phyloP scores from a whole-genome alignment of 176 grass and related monocot genomes.

The Oryza meridionalis region DNA sequence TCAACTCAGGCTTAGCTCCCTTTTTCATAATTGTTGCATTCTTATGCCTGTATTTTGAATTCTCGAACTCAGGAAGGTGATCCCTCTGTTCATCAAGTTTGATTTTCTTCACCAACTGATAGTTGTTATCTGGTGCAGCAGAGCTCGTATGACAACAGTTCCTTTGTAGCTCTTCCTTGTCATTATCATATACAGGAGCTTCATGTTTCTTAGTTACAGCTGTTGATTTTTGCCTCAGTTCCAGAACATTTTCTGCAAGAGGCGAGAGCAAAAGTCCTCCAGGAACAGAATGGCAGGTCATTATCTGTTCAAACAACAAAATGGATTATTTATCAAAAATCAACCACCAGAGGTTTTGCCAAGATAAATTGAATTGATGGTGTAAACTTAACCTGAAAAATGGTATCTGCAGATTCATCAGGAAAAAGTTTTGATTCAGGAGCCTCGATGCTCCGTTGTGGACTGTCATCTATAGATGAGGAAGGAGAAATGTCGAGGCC shows the following conservation, averaged over 20 bases:
- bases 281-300: constrained; percentile 62
- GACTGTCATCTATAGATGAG: constrained; percentile 59
- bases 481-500: constrained; percentile 78
- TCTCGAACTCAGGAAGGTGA: constrained; percentile 7
- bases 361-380: constrained; percentile 1
- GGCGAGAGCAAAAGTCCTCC: constrained; percentile 62
- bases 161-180: constrained; percentile 19
- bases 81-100: constrained; percentile 45
- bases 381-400: constrained; percentile 57
- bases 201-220: constrained; percentile 37
- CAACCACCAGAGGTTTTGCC: background rate
- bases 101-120: constrained; percentile 37
- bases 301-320: constrained; percentile 58
- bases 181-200: constrained; percentile 22
- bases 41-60: constrained; percentile 35
- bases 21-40: constrained; percentile 39
- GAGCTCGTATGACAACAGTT: constrained; percentile 3
- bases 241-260: constrained; percentile 47
- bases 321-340: constrained; percentile 30
- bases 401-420: constrained; percentile 55
- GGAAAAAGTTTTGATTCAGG: constrained; percentile 27
- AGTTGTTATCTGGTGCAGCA: constrained; percentile 31
- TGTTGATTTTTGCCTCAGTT: constrained; percentile 48
- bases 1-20: constrained; percentile 35
- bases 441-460: constrained; percentile 40